Conservation (phyloP, 768 basidiomycete genomes). For the Pisolithus tinctorius region DNA sequence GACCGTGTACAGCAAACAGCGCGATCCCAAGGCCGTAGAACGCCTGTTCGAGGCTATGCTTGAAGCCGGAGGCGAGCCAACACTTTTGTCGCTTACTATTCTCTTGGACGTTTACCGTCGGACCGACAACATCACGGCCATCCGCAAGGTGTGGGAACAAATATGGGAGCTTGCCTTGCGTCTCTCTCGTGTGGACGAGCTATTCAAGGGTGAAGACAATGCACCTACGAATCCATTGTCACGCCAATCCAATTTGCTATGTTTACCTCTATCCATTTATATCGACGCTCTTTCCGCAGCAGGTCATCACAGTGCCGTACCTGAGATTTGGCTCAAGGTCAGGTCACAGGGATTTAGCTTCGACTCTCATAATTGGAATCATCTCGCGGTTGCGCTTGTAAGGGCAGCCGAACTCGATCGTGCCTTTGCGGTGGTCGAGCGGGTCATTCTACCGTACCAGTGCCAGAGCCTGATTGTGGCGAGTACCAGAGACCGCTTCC, state of each 20-base stretch:
- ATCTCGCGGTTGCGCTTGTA: slow-evolving; percentile 66
- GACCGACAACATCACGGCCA: slow-evolving; percentile 45
- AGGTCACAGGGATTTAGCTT: slow-evolving; percentile 62
- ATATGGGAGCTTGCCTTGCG: slow-evolving; percentile 54
- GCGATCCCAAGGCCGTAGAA: slow-evolving; percentile 47
- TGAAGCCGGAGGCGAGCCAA: slow-evolving; percentile 48
- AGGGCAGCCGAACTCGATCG: slow-evolving; percentile 77
- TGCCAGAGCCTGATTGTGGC: slow-evolving; percentile 20
- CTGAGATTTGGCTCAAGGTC: slow-evolving; percentile 60
- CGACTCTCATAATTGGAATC: slow-evolving; percentile 91
- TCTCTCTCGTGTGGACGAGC: slow-evolving; percentile 27
- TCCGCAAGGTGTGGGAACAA: slow-evolving; percentile 60
- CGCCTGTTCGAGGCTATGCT: slow-evolving; percentile 49
- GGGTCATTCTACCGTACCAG: slow-evolving; percentile 61
- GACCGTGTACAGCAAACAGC: slow-evolving; percentile 37
- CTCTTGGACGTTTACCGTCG: slow-evolving; percentile 71
- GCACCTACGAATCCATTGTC: slow-evolving; percentile 8
- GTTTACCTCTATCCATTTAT: slow-evolving; percentile 73
- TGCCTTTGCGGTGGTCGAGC: slow-evolving; percentile 78
- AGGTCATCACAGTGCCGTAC: slow-evolving; percentile 55
- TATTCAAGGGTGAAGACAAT: slow-evolving; percentile 24
- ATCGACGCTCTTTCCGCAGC: slow-evolving; percentile 66
- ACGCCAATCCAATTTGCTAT: slow-evolving; percentile 52
- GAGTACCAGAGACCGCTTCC: slow-evolving; percentile 22
- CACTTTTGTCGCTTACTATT: slow-evolving; percentile 52